These are phyloP conservation scores for Russula virescens DNA, from an alignment of 768 basidiomycete species.

Conservation along the genomic window DNA sequence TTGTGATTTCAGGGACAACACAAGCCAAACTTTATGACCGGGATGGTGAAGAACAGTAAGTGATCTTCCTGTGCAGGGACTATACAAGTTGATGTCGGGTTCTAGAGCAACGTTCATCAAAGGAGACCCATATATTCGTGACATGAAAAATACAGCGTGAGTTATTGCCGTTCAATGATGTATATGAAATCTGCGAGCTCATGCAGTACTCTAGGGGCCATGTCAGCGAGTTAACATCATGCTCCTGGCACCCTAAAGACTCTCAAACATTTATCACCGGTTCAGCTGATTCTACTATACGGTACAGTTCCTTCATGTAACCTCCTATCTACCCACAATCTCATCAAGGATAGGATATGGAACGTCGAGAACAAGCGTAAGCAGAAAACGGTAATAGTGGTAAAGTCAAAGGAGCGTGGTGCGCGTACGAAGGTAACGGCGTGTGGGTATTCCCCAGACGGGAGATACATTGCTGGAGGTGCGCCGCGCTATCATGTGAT, in stretches of 20 bases:
- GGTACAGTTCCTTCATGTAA: conserved; percentile 42
- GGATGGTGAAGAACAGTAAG: conserved; percentile 90
- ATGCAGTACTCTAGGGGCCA: conserved; percentile 61
- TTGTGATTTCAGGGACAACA: conserved; percentile 82
- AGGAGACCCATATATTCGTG: conserved; percentile 96
- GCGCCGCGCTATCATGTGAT: conserved; percentile 27
- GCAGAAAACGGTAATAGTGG: conserved; percentile 93
- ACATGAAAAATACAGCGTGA: conserved; percentile 98
- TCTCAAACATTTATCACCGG: conserved; percentile 80
- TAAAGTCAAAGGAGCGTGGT: conserved; percentile 93
- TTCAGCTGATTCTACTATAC: conserved; percentile 93
- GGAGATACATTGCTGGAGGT: conserved; percentile 88
- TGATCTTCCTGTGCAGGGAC: conserved; percentile 28
- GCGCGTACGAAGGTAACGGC: conserved; percentile 86
- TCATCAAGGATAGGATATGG: conserved; percentile 69
- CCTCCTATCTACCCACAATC: background rate
- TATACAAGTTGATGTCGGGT: conserved; percentile 46
- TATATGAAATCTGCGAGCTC: background rate
- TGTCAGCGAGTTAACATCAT: conserved; percentile 85
- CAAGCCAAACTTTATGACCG: conserved; percentile 87
- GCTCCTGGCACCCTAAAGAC: conserved; percentile 91
- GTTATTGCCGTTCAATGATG: conserved; percentile 29
- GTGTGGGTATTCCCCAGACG: conserved; percentile 86
- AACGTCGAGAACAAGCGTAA: conserved; percentile 88
- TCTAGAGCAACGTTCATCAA: conserved; percentile 77